These are phyloP conservation scores for Hypericum androsaemum DNA, from an alignment of 345 rosid genomes.

Conservation along the genomic window DNA sequence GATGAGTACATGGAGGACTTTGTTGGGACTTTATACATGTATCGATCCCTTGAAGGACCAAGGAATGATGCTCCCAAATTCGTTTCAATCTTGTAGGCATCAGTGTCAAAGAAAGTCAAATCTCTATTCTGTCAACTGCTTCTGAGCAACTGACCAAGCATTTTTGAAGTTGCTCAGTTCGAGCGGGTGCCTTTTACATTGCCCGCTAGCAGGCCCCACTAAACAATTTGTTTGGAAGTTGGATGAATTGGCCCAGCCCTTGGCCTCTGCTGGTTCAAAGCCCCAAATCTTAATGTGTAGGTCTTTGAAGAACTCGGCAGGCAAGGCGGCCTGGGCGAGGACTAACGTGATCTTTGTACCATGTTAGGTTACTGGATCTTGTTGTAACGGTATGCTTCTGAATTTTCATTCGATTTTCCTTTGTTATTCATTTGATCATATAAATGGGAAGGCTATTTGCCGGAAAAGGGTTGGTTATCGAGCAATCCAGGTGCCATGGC, in stretches of 20 bases:
- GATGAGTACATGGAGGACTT: constrained; percentile 26
- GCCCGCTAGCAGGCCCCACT: constrained; percentile 17
- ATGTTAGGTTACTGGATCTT: constrained; percentile 21
- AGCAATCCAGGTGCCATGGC: background rate
- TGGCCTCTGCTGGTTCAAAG: constrained; percentile 10
- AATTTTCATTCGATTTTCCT: constrained; percentile 21
- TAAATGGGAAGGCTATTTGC: constrained; percentile 15
- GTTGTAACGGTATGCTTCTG: constrained; percentile 24
- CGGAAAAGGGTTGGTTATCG: constrained; percentile 10
- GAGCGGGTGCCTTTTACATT: constrained; percentile 23
- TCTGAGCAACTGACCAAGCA: constrained; percentile 5
- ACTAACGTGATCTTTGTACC: constrained; percentile 16
- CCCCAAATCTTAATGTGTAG: background rate
- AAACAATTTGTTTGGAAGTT: constrained; percentile 9
- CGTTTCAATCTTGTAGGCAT: constrained; percentile 17
- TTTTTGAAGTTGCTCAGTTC: constrained; percentile 11
- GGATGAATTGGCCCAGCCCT: constrained; percentile 10
- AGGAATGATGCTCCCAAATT: constrained; percentile 55
- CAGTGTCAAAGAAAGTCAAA: constrained; percentile 11
- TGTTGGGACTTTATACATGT: constrained; percentile 61
- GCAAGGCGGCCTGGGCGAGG: constrained; percentile 10
- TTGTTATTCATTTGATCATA: constrained; percentile 35
- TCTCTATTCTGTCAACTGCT: constrained; percentile 15
- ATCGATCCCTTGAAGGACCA: constrained; percentile 75
- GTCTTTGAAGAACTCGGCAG: constrained; percentile 1